phyloP scores from a whole-genome alignment of 1,139 yeast genomes.

The Yamadazyma membranifaciens region DNA sequence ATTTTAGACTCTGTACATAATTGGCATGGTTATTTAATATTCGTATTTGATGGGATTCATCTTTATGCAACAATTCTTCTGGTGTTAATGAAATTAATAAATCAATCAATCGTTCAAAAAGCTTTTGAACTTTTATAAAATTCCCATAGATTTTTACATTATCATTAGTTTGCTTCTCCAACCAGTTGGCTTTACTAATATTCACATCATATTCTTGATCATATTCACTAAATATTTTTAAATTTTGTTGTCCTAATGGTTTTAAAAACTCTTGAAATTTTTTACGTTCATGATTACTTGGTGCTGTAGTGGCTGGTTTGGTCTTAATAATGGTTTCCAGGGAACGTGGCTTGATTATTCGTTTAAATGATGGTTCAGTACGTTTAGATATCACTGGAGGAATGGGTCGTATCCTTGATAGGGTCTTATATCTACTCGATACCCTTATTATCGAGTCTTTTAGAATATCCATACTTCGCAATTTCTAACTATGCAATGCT shows the following conservation, averaged over 20 bases:
- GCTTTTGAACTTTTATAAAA: conserved; percentile 27
- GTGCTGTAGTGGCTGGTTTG: background rate
- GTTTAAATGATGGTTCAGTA: background rate
- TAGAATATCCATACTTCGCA: conserved; percentile 5
- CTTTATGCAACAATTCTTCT: conserved; percentile 11
- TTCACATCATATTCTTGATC: conserved; percentile 21
- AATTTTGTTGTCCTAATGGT: conserved; percentile 35
- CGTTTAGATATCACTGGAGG: background rate
- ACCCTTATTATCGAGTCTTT: conserved; percentile 4
- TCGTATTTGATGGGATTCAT: background rate
- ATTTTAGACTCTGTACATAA: conserved; percentile 7
- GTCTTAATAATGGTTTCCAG: too few relatives aligned
- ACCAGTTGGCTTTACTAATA: conserved; percentile 30
- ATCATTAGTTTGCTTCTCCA: conserved; percentile 16
- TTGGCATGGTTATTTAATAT: conserved; percentile 9
- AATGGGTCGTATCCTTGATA: background rate
- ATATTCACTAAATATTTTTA: conserved; percentile 30
- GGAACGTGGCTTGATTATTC: too few relatives aligned
- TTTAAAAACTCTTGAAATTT: conserved; percentile 34
- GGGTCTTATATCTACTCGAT: conserved; percentile 1
- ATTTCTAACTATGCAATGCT: background rate
- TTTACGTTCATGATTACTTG: conserved; percentile 20
- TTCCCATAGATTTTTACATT: conserved; percentile 19
- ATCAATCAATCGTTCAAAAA: conserved; percentile 33
- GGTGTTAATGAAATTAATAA: conserved; percentile 36